A percentile compares a stretch with the other conserved stretches of the same genome.
Conservation (phyloP, 2,329 filamentous ascomycete species). For the Talaromyces sp. region DNA sequence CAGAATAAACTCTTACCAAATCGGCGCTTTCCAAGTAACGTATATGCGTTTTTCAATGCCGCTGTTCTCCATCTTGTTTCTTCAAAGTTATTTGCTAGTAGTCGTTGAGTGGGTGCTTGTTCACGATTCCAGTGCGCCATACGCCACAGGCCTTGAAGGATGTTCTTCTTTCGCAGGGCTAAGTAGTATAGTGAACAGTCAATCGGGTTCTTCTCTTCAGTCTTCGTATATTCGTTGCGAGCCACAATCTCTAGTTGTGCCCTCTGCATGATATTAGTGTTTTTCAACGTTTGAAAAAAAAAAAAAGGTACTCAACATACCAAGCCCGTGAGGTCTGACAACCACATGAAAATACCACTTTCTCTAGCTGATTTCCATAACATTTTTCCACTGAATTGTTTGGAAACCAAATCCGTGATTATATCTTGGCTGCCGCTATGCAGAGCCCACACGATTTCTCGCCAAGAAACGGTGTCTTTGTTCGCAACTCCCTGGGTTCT, state of each 20-base stretch:
- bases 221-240: constrained; percentile 86
- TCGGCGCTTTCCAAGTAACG: constrained; percentile 80
- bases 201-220: constrained; percentile 80
- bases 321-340: constrained; percentile 70
- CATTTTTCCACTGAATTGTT: constrained; percentile 74
- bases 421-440: constrained; percentile 70
- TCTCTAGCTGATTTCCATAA: constrained; percentile 81
- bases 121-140: constrained; percentile 89
- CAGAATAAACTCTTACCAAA: constrained; percentile 58
- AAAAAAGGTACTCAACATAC: constrained; percentile 47
- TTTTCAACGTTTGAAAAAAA: neutral
- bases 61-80: constrained; percentile 83
- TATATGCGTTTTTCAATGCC: constrained; percentile 94
- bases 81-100: constrained; percentile 86
- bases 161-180: constrained; percentile 82
- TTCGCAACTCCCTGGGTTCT: constrained; percentile 57
- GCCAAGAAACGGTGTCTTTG: constrained; percentile 58
- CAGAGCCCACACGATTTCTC: constrained; percentile 44
- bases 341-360: constrained; percentile 92
- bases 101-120: constrained; percentile 70
- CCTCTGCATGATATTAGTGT: constrained; percentile 43
- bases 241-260: constrained; percentile 85
- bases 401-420: constrained; percentile 73
- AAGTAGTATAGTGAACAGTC: constrained; percentile 91
- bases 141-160: constrained; percentile 87